These are phyloP conservation scores for Sugiyamaella boreocaroliniensis DNA, from an alignment of 805 yeast genomes.

Conservation along the genomic window DNA sequence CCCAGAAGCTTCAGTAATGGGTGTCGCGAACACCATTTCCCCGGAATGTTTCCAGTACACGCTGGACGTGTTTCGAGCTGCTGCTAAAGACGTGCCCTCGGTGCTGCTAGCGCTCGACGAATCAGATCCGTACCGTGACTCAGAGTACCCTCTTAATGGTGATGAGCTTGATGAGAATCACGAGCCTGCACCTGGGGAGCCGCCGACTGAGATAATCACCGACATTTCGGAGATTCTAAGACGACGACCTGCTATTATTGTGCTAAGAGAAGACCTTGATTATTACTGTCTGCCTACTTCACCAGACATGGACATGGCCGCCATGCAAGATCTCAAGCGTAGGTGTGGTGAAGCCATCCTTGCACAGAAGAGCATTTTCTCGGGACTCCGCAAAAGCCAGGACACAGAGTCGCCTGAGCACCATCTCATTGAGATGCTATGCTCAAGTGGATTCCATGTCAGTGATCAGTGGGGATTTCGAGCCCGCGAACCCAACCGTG, in stretches of 20 bases:
- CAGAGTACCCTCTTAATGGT: slow-evolving; percentile 23
- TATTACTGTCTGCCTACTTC: slow-evolving; percentile 81
- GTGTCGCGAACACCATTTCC: slow-evolving; percentile 65
- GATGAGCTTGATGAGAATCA: slow-evolving; percentile 6
- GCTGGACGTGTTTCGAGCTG: slow-evolving; percentile 60
- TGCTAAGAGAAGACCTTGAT: slow-evolving; percentile 88
- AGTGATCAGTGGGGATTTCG: slow-evolving; percentile 81
- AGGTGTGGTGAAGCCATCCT: slow-evolving; percentile 65
- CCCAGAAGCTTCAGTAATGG: neutral
- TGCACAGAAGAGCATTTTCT: slow-evolving; percentile 55
- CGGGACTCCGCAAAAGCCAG: slow-evolving; percentile 50
- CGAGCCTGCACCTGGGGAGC: neutral
- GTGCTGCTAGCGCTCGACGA: slow-evolving; percentile 1
- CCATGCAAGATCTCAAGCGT: slow-evolving; percentile 58
- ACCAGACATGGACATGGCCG: slow-evolving; percentile 47
- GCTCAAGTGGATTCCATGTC: slow-evolving; percentile 72
- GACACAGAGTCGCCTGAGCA: slow-evolving; percentile 78
- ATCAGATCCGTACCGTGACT: neutral
- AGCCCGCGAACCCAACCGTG: slow-evolving; percentile 76
- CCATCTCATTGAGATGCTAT: slow-evolving; percentile 89
- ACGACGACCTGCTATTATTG: slow-evolving; percentile 70
- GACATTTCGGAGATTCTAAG: slow-evolving; percentile 13
- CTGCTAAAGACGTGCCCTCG: slow-evolving; percentile 48
- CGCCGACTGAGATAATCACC: neutral
- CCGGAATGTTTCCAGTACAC: slow-evolving; percentile 84